These are phyloP conservation scores for Erucastrum elatum DNA, from an alignment of 345 rosid species.

Conservation along the genomic window DNA sequence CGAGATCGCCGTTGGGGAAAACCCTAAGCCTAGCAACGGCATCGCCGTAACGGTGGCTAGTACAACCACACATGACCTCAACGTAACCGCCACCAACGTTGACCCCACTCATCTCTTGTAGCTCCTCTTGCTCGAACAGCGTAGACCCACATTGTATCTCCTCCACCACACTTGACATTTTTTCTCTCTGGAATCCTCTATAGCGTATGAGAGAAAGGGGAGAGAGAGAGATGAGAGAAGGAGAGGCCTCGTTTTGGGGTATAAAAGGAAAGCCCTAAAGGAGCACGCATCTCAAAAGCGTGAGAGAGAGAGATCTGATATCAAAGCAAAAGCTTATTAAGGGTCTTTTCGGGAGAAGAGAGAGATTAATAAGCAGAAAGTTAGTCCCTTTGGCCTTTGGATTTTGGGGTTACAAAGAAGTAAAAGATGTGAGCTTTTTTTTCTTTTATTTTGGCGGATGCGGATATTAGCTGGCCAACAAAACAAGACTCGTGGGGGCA, in stretches of 20 bases:
- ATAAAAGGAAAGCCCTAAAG: slow-evolving; percentile 46
- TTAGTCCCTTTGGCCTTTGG: slow-evolving; percentile 38
- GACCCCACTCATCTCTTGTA: slow-evolving; percentile 80
- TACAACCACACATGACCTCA: slow-evolving; percentile 98
- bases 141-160: slow-evolving; percentile 52
- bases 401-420: slow-evolving; percentile 18
- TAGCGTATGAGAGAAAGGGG: slow-evolving; percentile 24
- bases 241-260: slow-evolving; percentile 44
- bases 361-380: slow-evolving; percentile 30
- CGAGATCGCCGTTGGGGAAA: slow-evolving; percentile 89
- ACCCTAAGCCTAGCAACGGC: slow-evolving; percentile 99
- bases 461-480: slow-evolving; percentile 58
- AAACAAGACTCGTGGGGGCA: slow-evolving; percentile 47
- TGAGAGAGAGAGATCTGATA: slow-evolving; percentile 33
- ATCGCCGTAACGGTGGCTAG: slow-evolving; percentile 96
- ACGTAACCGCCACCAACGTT: slow-evolving; percentile 66
- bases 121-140: slow-evolving; percentile 84
- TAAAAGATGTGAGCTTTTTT: slow-evolving; percentile 19
- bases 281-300: slow-evolving; percentile 54
- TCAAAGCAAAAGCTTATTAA: slow-evolving; percentile 36
- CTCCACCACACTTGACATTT: slow-evolving; percentile 60
- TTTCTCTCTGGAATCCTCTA: slow-evolving; percentile 18
- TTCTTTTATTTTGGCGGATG: slow-evolving; percentile 33
- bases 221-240: slow-evolving; percentile 34
- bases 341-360: slow-evolving; percentile 32